These are phyloP conservation scores for Kwoniella dejecticola DNA, from an alignment of 768 basidiomycete genomes.

Conservation along the genomic window DNA sequence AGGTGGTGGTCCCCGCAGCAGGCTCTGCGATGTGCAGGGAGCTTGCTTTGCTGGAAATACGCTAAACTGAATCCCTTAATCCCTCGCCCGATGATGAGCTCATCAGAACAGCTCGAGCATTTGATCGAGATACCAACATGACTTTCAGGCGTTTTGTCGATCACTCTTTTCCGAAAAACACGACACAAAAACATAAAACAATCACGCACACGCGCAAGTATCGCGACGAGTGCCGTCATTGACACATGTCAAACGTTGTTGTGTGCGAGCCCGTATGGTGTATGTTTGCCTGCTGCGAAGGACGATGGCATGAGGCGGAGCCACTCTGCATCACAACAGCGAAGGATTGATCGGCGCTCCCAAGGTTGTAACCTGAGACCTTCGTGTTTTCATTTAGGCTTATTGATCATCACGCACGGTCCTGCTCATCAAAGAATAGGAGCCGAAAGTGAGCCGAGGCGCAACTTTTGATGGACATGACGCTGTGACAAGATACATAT, in stretches of 20 bases:
- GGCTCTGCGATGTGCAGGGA: background rate
- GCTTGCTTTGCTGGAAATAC: background rate
- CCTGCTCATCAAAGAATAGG: background rate
- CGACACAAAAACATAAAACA: background rate
- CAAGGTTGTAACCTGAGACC: too few relatives aligned
- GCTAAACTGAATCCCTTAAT: too few relatives aligned
- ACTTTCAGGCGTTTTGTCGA: too few relatives aligned
- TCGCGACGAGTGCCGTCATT: slow-evolving; percentile 4
- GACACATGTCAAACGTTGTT: background rate
- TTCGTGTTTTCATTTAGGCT: background rate
- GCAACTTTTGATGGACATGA: too few relatives aligned
- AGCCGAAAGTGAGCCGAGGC: too few relatives aligned
- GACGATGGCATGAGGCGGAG: background rate
- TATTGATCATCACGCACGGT: background rate
- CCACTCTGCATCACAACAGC: background rate
- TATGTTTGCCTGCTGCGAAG: background rate
- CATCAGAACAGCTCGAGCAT: too few relatives aligned
- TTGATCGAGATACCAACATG: too few relatives aligned
- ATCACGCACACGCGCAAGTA: background rate
- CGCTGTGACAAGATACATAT: too few relatives aligned
- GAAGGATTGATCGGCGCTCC: too few relatives aligned
- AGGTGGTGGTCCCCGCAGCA: background rate
- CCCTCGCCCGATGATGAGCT: slow-evolving; percentile 8
- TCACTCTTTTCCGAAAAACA: background rate
- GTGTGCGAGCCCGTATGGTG: background rate